phyloP scores from a whole-genome alignment of 2,329 filamentous ascomycete species.

The Neofusicoccum kwambonambiense region DNA sequence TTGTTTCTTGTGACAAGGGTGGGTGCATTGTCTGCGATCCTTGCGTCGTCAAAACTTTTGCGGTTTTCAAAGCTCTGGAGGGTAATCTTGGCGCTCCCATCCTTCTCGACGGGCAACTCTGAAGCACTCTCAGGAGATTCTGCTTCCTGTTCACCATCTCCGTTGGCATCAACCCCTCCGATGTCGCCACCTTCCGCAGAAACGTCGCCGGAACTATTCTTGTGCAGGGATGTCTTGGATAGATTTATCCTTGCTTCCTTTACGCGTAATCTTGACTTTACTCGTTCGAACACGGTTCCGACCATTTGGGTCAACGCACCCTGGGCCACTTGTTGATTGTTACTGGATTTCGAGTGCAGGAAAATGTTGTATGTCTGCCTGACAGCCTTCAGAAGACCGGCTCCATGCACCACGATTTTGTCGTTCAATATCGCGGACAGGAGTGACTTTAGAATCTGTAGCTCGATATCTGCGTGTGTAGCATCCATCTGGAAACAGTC shows the following conservation, averaged over 20 bases:
- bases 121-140: constrained; percentile 36
- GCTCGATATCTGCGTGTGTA: constrained; percentile 85
- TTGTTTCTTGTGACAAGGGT: constrained; percentile 65
- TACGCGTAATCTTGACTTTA: constrained; percentile 80
- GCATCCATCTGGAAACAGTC: constrained; percentile 98
- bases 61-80: constrained; percentile 67
- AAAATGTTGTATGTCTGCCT: constrained; percentile 99
- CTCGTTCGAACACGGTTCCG: constrained; percentile 93
- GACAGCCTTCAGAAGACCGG: constrained; percentile 91
- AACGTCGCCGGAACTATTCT: constrained; percentile 36
- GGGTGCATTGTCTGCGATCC: constrained; percentile 65
- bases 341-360: constrained; percentile 85
- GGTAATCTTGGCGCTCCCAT: constrained; percentile 59
- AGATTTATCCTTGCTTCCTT: constrained; percentile 73
- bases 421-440: constrained; percentile 95
- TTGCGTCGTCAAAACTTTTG: constrained; percentile 64
- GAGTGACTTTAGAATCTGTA: constrained; percentile 97
- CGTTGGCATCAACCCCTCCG: constrained; percentile 40
- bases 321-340: constrained; percentile 96
- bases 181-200: constrained; percentile 29
- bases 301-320: constrained; percentile 98
- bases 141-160: constrained; percentile 35
- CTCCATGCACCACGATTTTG: constrained; percentile 97
- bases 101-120: constrained; percentile 46
- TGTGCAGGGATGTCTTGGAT: constrained; percentile 43